Conservation (phyloP, 2,329 filamentous ascomycete genomes). For the Elsinoe batatas region DNA sequence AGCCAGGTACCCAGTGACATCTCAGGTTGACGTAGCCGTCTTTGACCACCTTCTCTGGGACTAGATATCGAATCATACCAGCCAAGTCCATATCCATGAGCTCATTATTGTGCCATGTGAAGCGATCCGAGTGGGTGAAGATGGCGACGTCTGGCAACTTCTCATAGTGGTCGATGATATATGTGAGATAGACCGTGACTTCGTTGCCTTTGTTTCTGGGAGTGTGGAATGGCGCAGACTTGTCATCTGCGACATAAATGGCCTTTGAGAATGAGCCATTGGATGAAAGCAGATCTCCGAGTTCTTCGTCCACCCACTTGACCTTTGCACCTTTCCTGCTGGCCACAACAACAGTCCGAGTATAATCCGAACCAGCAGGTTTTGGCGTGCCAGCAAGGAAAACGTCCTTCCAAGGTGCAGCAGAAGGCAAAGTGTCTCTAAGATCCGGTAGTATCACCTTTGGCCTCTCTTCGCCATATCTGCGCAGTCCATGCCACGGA, state of each 20-base stretch:
- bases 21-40: conserved; percentile 48
- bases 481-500: background rate
- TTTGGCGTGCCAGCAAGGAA: conserved; percentile 30
- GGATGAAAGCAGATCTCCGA: conserved; percentile 34
- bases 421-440: conserved; percentile 12
- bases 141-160: conserved; percentile 48
- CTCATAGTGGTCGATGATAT: conserved; percentile 54
- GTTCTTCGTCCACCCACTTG: conserved; percentile 44
- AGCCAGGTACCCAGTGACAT: conserved; percentile 46
- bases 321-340: conserved; percentile 43
- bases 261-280: conserved; percentile 30
- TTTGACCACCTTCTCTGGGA: conserved; percentile 36
- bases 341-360: conserved; percentile 46
- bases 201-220: conserved; percentile 49
- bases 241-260: conserved; percentile 46
- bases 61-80: conserved; percentile 37
- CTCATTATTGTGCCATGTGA: conserved; percentile 50
- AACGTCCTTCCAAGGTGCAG: conserved; percentile 11
- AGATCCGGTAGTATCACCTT: conserved; percentile 19
- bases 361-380: conserved; percentile 41
- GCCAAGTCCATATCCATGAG: conserved; percentile 35
- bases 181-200: conserved; percentile 52
- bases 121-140: conserved; percentile 52
- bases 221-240: conserved; percentile 37
- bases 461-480: background rate